Conservation (phyloP, 306 rosid genomes). For the Purshia tridentata region DNA sequence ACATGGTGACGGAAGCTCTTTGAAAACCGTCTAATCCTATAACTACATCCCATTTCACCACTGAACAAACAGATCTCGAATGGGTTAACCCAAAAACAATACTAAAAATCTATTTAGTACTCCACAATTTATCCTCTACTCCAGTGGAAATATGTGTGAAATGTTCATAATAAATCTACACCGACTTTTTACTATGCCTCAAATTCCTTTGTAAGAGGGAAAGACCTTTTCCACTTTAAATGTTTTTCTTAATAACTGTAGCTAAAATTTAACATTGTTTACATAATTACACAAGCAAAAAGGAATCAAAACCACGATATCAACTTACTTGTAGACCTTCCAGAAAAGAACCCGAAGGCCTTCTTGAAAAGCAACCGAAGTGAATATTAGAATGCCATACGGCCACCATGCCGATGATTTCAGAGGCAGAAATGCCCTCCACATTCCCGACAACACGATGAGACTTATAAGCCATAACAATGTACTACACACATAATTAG, state of each 20-base stretch:
- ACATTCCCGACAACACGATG: constrained; percentile 72
- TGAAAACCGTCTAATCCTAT: background rate
- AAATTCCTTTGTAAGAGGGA: background rate
- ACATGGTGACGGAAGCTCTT: background rate
- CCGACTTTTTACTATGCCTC: background rate
- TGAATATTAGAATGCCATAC: constrained; percentile 56
- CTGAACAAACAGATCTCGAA: background rate
- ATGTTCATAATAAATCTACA: background rate
- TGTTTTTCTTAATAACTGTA: background rate
- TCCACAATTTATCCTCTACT: constrained; percentile 1
- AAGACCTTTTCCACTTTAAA: background rate
- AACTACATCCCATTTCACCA: background rate
- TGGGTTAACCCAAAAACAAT: background rate
- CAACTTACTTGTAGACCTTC: constrained; percentile 68
- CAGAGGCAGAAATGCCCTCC: constrained; percentile 87
- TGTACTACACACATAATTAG: constrained; percentile 45
- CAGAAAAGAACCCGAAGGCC: constrained; percentile 76
- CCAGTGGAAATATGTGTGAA: background rate
- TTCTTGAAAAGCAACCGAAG: constrained; percentile 89
- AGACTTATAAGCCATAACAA: constrained; percentile 86
- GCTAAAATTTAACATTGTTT: background rate
- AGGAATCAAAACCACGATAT: background rate
- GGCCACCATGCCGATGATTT: constrained; percentile 67
- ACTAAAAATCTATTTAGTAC: background rate
- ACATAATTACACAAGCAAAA: background rate